Conservation (phyloP, 768 basidiomycete species). For the Mycena kentingensis region DNA sequence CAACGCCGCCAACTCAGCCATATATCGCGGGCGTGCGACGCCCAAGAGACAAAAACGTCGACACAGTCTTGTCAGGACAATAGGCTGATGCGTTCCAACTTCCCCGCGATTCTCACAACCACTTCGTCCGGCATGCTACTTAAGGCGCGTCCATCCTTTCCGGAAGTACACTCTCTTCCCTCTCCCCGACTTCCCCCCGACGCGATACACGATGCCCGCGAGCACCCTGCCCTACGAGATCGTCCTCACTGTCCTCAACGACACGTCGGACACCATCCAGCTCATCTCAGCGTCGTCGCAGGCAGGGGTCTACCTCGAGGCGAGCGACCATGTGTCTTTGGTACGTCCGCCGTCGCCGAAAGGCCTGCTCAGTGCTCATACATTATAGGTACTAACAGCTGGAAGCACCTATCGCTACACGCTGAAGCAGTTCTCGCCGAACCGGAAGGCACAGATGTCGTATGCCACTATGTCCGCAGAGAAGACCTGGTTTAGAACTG, state of each 20-base stretch:
- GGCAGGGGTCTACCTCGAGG: constrained; percentile 10
- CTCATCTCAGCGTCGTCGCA: constrained; percentile 25
- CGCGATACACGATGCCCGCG: constrained; percentile 53
- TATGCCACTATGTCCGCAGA: constrained; percentile 30
- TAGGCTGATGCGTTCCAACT: constrained; percentile 21
- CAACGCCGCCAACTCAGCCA: no score
- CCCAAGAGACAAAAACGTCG: no score
- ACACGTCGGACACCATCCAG: constrained; percentile 41
- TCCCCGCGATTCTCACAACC: constrained; percentile 18
- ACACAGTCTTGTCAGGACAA: constrained; percentile 18
- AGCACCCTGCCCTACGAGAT: constrained; percentile 57
- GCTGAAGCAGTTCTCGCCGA: constrained; percentile 36
- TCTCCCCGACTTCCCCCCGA: constrained; percentile 8
- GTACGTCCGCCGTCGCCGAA: constrained; percentile 11
- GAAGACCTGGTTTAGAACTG: background rate
- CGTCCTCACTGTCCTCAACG: constrained; percentile 52
- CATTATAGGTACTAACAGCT: constrained; percentile 42
- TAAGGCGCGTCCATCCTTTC: constrained; percentile 9
- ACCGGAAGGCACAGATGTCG: constrained; percentile 45
- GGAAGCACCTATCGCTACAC: constrained; percentile 51
- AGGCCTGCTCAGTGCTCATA: no score
- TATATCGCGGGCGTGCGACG: no score
- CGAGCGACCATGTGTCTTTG: constrained; percentile 16
- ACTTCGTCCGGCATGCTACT: constrained; percentile 5
- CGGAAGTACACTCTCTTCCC: constrained; percentile 7